Evolutionary conservation across 2,329 filamentous ascomycete species (phyloP).

Genomic region (Colletotrichum sp.): DNA sequence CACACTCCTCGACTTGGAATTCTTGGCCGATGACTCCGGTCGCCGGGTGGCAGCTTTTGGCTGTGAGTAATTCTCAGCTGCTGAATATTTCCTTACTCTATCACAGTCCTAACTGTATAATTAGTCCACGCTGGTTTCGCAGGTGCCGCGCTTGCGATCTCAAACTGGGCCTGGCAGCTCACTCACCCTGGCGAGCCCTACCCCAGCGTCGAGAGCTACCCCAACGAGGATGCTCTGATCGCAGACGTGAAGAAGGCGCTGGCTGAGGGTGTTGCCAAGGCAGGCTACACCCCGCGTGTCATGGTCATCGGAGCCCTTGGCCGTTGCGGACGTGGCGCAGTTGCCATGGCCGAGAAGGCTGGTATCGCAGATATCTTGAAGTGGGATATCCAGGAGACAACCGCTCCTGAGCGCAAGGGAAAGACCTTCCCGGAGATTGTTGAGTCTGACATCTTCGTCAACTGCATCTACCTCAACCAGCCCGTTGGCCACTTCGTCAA

Average conservation of each 20-base stretch:
- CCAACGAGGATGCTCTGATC: conserved; percentile 77
- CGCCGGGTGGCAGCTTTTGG: conserved; percentile 74
- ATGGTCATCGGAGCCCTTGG: conserved; percentile 87
- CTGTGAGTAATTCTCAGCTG: conserved; percentile 39
- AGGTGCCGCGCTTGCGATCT: conserved; percentile 74
- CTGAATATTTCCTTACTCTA: background rate
- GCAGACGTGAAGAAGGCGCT: conserved; percentile 76
- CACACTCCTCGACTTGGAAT: conserved; percentile 85
- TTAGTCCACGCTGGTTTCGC: conserved; percentile 72
- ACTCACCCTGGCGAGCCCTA: conserved; percentile 72
- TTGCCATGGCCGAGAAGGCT: conserved; percentile 77
- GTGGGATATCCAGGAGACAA: conserved; percentile 82
- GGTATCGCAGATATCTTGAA: conserved; percentile 66
- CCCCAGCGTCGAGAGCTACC: conserved; percentile 70
- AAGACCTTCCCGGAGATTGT: conserved; percentile 83
- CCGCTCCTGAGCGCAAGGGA: conserved; percentile 47
- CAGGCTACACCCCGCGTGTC: conserved; percentile 72
- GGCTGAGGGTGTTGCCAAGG: conserved; percentile 68
- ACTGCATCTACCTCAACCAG: conserved; percentile 85
- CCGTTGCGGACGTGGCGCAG: conserved; percentile 84
- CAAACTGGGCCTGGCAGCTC: conserved; percentile 86
- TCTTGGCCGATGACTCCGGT: conserved; percentile 74
- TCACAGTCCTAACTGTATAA: background rate
- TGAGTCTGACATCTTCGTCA: conserved; percentile 78
- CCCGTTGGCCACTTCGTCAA: conserved; percentile 66